Evolutionary conservation across 768 basidiomycete species (phyloP).

Genomic region (Filobasidium floriforme): DNA sequence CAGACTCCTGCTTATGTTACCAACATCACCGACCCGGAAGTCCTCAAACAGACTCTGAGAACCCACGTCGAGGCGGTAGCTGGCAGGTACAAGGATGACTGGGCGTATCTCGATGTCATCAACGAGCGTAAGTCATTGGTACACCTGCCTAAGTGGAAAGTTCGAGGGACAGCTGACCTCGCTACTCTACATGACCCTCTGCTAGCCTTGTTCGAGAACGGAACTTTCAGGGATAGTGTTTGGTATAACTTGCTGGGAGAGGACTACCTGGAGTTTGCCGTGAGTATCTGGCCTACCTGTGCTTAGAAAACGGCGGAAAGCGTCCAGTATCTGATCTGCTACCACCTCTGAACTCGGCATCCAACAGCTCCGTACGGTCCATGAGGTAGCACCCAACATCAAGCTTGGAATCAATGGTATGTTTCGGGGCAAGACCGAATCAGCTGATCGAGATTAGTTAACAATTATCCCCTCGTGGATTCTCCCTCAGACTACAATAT

Average conservation of each 20-base stretch:
- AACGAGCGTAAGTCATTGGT: conserved; percentile 34
- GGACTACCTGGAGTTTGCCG: conserved; percentile 30
- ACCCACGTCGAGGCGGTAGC: conserved; percentile 33
- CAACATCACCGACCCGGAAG: conserved; percentile 34
- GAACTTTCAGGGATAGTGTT: conserved; percentile 28
- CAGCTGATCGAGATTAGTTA: too few relatives aligned
- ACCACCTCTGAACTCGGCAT: conserved; percentile 30
- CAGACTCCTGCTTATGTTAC: conserved; percentile 32
- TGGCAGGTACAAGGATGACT: conserved; percentile 31
- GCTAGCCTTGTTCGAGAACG: conserved; percentile 34
- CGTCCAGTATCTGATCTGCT: conserved; percentile 15
- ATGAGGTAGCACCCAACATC: conserved; percentile 33
- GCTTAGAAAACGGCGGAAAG: conserved; percentile 22
- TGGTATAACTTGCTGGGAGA: conserved; percentile 37
- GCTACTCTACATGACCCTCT: too few relatives aligned
- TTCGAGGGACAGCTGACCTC: too few relatives aligned
- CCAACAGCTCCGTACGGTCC: conserved; percentile 30
- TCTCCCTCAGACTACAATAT: conserved; percentile 45
- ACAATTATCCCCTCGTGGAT: too few relatives aligned
- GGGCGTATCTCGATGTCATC: conserved; percentile 34
- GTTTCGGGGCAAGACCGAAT: too few relatives aligned
- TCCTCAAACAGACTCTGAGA: conserved; percentile 29
- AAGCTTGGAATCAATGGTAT: conserved; percentile 39
- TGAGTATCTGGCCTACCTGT: conserved; percentile 20
- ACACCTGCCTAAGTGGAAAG: not conserved